Evolutionary conservation across 2,329 filamentous ascomycete species (phyloP).

Genomic region (Trichoderma breve): DNA sequence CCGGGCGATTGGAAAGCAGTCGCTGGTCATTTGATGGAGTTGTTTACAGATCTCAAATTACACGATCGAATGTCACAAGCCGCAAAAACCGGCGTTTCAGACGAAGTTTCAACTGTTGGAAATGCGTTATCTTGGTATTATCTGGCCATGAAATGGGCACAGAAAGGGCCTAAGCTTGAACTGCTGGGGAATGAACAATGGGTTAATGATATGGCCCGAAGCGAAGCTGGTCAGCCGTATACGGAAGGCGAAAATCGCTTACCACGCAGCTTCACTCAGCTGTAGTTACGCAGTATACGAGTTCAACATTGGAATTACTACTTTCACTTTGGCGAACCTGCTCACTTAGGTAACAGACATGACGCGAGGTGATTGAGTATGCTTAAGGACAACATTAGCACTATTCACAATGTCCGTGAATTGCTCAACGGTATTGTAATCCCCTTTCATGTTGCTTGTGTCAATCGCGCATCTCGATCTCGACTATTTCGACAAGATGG

Average conservation of each 20-base stretch:
- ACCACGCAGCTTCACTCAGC: conserved; percentile 11
- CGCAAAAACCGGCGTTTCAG: conserved; percentile 66
- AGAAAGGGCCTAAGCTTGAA: conserved; percentile 1
- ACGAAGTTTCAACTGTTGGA: conserved; percentile 79
- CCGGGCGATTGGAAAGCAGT: conserved; percentile 68
- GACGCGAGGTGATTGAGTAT: no score
- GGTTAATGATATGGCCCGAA: conserved; percentile 31
- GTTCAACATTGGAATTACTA: not conserved
- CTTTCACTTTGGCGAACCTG: no score
- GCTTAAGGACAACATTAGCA: no score
- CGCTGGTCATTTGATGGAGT: conserved; percentile 61
- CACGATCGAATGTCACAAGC: conserved; percentile 65
- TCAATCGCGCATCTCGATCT: no score
- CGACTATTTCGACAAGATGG: no score
- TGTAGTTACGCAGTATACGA: not conserved
- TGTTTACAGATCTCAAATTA: conserved; percentile 64
- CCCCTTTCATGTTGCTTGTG: no score
- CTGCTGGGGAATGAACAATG: conserved; percentile 14
- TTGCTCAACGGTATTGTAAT: no score
- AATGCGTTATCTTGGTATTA: conserved; percentile 77
- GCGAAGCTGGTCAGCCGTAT: conserved; percentile 59
- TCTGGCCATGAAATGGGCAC: conserved; percentile 61
- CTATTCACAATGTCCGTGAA: no score
- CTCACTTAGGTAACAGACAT: no score
- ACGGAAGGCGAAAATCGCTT: conserved; percentile 58